phyloP scores from a whole-genome alignment of 306 rosid species.

The Echinosophora koreensis region DNA sequence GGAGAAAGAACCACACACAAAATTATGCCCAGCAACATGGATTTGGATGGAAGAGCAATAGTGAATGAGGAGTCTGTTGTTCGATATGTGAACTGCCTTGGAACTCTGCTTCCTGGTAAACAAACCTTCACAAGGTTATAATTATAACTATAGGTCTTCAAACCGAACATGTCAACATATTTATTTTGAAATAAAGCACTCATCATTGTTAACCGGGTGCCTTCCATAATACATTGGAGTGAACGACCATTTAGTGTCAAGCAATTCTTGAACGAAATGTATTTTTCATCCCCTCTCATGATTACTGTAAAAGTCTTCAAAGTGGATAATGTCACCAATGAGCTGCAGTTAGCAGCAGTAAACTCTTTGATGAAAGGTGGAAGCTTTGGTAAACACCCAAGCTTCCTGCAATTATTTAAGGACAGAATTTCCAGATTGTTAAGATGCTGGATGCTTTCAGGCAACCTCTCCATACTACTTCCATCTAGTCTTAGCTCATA shows the following conservation, averaged over 20 bases:
- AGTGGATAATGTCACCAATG: not conserved
- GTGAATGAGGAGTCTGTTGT: not conserved
- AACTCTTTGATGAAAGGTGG: slow-evolving; percentile 7
- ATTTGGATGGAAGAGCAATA: not conserved
- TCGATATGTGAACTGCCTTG: not conserved
- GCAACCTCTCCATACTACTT: not conserved
- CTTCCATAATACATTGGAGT: not conserved
- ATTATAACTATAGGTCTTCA: not conserved
- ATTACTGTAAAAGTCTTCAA: not conserved
- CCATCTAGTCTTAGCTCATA: not conserved
- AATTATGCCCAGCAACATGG: not conserved
- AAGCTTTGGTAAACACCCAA: slow-evolving; percentile 43
- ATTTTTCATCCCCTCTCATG: not conserved
- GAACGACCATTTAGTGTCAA: not conserved
- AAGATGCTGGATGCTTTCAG: slow-evolving; percentile 19
- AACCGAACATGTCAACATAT: not conserved
- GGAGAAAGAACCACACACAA: not conserved
- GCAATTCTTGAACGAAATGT: not conserved
- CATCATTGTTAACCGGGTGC: not conserved
- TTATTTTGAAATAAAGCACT: slow-evolving; percentile 10
- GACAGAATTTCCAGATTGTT: not conserved
- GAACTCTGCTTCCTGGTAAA: slow-evolving; percentile 20
- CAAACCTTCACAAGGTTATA: slow-evolving; percentile 22
- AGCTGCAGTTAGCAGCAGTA: slow-evolving; percentile 10
- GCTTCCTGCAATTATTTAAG: not conserved